Conservation (phyloP, 129 eudicot species). For the Flaveria sonorensis region DNA sequence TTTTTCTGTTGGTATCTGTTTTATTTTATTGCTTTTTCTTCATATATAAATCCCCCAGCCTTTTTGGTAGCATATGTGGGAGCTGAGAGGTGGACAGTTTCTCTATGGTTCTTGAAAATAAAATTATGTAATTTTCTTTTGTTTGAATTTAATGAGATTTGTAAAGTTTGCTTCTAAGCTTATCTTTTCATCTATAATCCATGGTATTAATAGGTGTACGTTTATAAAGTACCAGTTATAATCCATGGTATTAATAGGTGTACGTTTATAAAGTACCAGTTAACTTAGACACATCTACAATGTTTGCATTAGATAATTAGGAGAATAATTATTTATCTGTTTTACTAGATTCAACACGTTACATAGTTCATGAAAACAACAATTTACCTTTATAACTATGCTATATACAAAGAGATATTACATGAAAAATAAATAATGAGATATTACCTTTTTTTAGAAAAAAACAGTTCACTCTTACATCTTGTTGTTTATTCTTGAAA, state of each 20-base stretch:
- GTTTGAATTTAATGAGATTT: slow-evolving; percentile 4
- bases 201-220: neutral
- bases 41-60: slow-evolving; percentile 26
- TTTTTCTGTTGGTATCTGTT: neutral
- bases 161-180: neutral
- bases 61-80: slow-evolving; percentile 30
- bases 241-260: neutral
- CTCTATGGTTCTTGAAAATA: slow-evolving; percentile 3
- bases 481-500: no score
- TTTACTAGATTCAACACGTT: no score
- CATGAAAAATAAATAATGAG: no score
- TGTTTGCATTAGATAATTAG: no score
- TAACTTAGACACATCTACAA: no score
- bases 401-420: no score
- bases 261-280: no score
- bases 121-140: slow-evolving; percentile 2
- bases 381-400: no score
- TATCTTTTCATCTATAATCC: neutral
- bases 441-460: no score
- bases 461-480: no score
- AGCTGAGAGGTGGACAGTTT: slow-evolving; percentile 18
- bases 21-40: slow-evolving; percentile 19
- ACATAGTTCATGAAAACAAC: no score
- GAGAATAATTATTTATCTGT: no score
- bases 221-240: neutral